A percentile compares a stretch with the other conserved stretches of the same genome.
Evolutionary conservation across 805 yeast genomes (phyloP).

Genomic region (Pichia californica): DNA sequence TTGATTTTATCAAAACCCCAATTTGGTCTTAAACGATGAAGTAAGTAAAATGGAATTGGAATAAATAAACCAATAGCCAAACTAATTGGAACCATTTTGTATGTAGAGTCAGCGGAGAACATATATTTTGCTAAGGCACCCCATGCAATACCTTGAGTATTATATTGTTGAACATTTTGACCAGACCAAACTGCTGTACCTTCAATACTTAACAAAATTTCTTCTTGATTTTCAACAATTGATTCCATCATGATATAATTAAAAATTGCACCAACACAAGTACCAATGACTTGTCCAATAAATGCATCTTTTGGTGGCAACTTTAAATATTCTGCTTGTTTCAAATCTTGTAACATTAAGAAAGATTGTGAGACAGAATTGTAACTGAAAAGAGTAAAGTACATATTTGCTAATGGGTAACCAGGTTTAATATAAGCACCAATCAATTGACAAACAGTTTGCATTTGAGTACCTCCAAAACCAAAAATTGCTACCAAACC

Average conservation of each 20-base stretch:
- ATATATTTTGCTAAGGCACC: constrained; percentile 30
- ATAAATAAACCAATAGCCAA: constrained; percentile 24
- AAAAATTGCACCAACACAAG: constrained; percentile 23
- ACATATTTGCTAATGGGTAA: neutral
- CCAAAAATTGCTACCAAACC: neutral
- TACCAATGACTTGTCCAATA: constrained; percentile 38
- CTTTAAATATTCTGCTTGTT: neutral
- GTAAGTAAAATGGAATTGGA: constrained; percentile 27
- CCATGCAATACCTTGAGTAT: constrained; percentile 31
- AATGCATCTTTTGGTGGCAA: constrained; percentile 27
- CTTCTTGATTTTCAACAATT: constrained; percentile 26
- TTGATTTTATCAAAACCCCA: constrained; percentile 22
- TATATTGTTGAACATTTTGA: constrained; percentile 30
- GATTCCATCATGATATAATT: constrained; percentile 27
- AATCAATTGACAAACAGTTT: constrained; percentile 27
- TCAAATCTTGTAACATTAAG: neutral
- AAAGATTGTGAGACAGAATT: neutral
- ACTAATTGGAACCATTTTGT: constrained; percentile 27
- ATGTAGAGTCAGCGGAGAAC: constrained; percentile 26
- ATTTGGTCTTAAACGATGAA: constrained; percentile 25
- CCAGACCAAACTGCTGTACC: constrained; percentile 32
- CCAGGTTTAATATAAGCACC: constrained; percentile 31
- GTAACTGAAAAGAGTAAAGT: neutral
- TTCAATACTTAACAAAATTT: constrained; percentile 22
- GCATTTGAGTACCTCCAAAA: constrained; percentile 25